phyloP scores from a whole-genome alignment of 1,284 basidiomycete genomes.

The Moniliella sp. region DNA sequence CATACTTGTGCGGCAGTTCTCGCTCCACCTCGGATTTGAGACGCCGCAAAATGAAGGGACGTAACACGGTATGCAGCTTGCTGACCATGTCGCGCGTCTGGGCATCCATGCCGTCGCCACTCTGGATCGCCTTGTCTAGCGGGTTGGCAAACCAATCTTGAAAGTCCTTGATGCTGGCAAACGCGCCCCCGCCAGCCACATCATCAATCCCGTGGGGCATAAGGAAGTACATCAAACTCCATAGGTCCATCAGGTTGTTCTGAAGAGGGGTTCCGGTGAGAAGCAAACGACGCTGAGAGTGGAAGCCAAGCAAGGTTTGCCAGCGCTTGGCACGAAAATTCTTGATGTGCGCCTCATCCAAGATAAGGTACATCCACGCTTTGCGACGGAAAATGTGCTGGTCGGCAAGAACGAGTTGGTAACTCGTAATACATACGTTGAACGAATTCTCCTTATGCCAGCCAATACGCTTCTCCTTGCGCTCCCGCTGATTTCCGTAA shows the following conservation, averaged over 20 bases:
- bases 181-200: slow-evolving; percentile 45
- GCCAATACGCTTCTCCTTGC: slow-evolving; percentile 74
- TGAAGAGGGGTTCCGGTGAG: slow-evolving; percentile 83
- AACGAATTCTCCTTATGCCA: slow-evolving; percentile 83
- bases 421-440: slow-evolving; percentile 88
- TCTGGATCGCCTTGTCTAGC: slow-evolving; percentile 77
- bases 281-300: slow-evolving; percentile 63
- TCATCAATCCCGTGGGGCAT: slow-evolving; percentile 60
- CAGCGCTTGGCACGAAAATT: slow-evolving; percentile 87
- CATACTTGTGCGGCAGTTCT: slow-evolving; percentile 79
- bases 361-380: slow-evolving; percentile 83
- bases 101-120: slow-evolving; percentile 55
- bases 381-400: slow-evolving; percentile 85
- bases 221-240: slow-evolving; percentile 80
- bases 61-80: slow-evolving; percentile 73
- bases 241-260: slow-evolving; percentile 83
- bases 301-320: slow-evolving; percentile 83
- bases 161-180: slow-evolving; percentile 80
- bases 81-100: slow-evolving; percentile 66
- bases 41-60: slow-evolving; percentile 78
- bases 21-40: slow-evolving; percentile 89
- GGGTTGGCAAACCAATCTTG: slow-evolving; percentile 76
- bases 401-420: slow-evolving; percentile 69
- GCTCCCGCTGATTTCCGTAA: slow-evolving; percentile 70
- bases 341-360: slow-evolving; percentile 94